Base-by-base conservation (phyloP, 192 early-diverging fungal species). In the Dissophora globulifera region DNA sequence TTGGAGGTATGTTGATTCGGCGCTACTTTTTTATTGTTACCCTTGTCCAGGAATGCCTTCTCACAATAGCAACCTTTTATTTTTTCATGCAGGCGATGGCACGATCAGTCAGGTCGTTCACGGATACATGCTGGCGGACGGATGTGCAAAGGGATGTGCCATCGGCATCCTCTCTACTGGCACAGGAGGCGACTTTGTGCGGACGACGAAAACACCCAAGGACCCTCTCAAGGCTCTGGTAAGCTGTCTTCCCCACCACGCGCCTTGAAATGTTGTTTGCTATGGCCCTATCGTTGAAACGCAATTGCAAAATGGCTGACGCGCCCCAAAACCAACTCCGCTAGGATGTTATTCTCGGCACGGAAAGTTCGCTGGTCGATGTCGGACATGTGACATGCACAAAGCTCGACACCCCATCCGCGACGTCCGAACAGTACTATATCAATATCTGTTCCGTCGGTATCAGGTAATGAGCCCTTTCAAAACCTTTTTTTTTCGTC, bases 381-480 rank as follows among this genome's bases (percentile, higher is more conserved):
- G 69, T 72, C 43, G 69, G 69, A 8, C 61, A 72, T 31, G 19
- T 72, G 17, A 57, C 52, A 0, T 57, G 60, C 33, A 48, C 60
- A 30, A 49, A 72, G 11, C 43, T 61, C 3, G 26, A 57, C 17
- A n/a, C 45, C 6, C 53, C 60, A 4, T 63, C 60, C 6, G 60
- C 27, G 5, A 62, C 45, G 5, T 31, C 23, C 1, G 60, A 72
- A 19, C 69, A 72, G 31, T 63, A 51, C 48, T 72, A 63, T 50
- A 72, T 72, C 54, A 72, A 72, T 33, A 72, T 72, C 16, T 72
- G 69, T 40, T 72, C 69, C 1, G 69, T 72, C 3, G 69, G 69
- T 2, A 55, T 72, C 29, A 68, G 66, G 66, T 68, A 68, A 9
- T 6, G 3, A 16, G 33, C n/a, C n/a, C 41, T 41, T 20, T 16